A percentile compares a stretch with the other conserved stretches of the same genome.
These are phyloP conservation scores for Verticillium albo-atrum DNA, from an alignment of 2,329 filamentous ascomycete genomes.

Conservation along the genomic window DNA sequence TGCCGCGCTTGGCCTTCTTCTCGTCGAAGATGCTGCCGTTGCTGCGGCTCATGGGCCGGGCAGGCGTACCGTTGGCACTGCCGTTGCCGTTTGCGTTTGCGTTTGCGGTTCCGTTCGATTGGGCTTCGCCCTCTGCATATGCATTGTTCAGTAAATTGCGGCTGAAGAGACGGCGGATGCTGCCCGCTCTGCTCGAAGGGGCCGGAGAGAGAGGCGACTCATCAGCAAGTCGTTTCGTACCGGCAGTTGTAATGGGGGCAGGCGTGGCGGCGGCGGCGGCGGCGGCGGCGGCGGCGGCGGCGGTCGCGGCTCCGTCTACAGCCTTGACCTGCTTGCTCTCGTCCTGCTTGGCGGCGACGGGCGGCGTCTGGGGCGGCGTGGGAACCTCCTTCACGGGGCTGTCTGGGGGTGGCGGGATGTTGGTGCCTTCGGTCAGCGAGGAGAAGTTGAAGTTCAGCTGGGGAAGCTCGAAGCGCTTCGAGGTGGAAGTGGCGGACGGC, in stretches of 20 bases:
- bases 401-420: conserved; percentile 54
- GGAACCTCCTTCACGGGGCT: conserved; percentile 47
- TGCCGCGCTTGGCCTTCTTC: conserved; percentile 50
- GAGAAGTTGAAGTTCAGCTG: conserved; percentile 54
- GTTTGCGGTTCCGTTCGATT: conserved; percentile 27
- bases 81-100: no score
- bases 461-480: conserved; percentile 50
- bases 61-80: conserved; percentile 21
- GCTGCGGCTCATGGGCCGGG: conserved; percentile 47
- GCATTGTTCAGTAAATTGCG: conserved; percentile 49
- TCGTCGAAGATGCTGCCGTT: conserved; percentile 44
- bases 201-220: conserved; percentile 46
- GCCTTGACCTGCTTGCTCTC: conserved; percentile 14
- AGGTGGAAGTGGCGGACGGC: conserved; percentile 4
- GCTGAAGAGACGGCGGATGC: conserved; percentile 54
- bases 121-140: conserved; percentile 44
- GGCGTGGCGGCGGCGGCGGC: not conserved
- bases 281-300: not conserved
- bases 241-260: conserved; percentile 24
- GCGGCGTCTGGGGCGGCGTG: conserved; percentile 34
- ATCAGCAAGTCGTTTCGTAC: conserved; percentile 45
- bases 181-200: conserved; percentile 46
- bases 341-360: conserved; percentile 18
- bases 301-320: not conserved
- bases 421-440: conserved; percentile 55